These are phyloP conservation scores for Erigeron philadelphicus DNA, from an alignment of 140 eudicot species.

Conservation along the genomic window DNA sequence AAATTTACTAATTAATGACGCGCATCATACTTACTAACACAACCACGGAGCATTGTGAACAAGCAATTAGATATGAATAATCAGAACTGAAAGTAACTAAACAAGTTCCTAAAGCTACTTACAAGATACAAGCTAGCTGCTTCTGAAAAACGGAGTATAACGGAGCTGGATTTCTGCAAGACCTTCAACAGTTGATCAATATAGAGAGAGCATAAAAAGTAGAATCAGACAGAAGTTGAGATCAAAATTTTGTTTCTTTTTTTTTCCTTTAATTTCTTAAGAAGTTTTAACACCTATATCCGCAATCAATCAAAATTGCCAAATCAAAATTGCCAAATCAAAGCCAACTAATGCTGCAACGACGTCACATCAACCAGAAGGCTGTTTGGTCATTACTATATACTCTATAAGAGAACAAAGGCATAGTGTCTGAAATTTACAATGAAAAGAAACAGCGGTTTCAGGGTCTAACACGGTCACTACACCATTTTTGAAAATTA, in stretches of 20 bases:
- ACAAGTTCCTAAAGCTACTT: constrained; percentile 16
- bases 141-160: not conserved
- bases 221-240: constrained; percentile 1
- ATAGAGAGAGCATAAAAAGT: constrained; percentile 6
- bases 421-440: constrained; percentile 78
- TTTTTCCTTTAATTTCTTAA: constrained; percentile 27
- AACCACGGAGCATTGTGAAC: not conserved
- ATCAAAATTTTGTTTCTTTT: constrained; percentile 39
- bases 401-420: constrained; percentile 81
- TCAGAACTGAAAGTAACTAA: not conserved
- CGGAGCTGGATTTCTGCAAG: not conserved
- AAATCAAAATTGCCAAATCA: constrained; percentile 40
- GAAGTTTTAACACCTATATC: constrained; percentile 20
- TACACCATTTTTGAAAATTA: constrained; percentile 65
- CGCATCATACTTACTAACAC: too few relatives aligned
- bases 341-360: constrained; percentile 25
- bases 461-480: constrained; percentile 40
- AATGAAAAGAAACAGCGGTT: constrained; percentile 50
- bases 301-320: constrained; percentile 47
- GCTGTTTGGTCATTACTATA: constrained; percentile 54
- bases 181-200: not conserved
- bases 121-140: not conserved
- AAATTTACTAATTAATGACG: too few relatives aligned
- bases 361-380: constrained; percentile 34
- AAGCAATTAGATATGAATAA: too few relatives aligned